A percentile compares a stretch with the other conserved stretches of the same genome.
These are phyloP conservation scores for Excoecaria agallocha DNA, from an alignment of 345 rosid species.

Conservation along the genomic window DNA sequence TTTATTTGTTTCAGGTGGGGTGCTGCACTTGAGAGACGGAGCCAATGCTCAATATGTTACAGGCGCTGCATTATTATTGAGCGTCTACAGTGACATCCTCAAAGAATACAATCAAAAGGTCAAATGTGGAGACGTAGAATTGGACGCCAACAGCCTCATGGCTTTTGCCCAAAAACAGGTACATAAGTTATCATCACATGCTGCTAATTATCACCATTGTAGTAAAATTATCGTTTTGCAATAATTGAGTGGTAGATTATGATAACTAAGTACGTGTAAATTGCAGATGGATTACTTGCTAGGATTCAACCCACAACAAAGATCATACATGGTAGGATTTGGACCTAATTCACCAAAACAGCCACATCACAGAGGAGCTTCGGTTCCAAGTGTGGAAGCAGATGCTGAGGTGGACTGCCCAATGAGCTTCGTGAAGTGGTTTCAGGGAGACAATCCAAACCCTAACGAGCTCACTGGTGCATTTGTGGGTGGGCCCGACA, in stretches of 20 bases:
- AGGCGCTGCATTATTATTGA: slow-evolving; percentile 53
- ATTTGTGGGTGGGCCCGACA: slow-evolving; percentile 87
- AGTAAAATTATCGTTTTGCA: no score
- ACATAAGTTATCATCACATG: no score
- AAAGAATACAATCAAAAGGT: slow-evolving; percentile 42
- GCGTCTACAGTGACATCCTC: slow-evolving; percentile 53
- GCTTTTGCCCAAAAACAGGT: slow-evolving; percentile 74
- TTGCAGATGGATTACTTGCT: slow-evolving; percentile 76
- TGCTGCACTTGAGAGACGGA: slow-evolving; percentile 80
- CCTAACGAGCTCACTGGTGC: slow-evolving; percentile 84
- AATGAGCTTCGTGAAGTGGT: slow-evolving; percentile 62
- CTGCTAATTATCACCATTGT: no score
- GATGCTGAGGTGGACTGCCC: slow-evolving; percentile 39
- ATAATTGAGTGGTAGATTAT: neutral
- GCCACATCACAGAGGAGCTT: slow-evolving; percentile 87
- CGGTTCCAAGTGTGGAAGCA: slow-evolving; percentile 39
- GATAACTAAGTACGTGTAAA: neutral
- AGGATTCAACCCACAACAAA: slow-evolving; percentile 67
- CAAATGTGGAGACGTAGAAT: slow-evolving; percentile 48
- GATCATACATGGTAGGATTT: slow-evolving; percentile 91
- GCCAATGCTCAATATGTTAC: slow-evolving; percentile 85
- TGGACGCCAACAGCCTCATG: slow-evolving; percentile 46
- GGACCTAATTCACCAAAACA: slow-evolving; percentile 74
- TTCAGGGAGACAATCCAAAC: slow-evolving; percentile 49
- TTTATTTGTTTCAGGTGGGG: slow-evolving; percentile 44